Evolutionary conservation across 805 yeast genomes (phyloP), one percentile per base, ranked within the genome.

Genomic region (Monosporozyma servazzii): DNA sequence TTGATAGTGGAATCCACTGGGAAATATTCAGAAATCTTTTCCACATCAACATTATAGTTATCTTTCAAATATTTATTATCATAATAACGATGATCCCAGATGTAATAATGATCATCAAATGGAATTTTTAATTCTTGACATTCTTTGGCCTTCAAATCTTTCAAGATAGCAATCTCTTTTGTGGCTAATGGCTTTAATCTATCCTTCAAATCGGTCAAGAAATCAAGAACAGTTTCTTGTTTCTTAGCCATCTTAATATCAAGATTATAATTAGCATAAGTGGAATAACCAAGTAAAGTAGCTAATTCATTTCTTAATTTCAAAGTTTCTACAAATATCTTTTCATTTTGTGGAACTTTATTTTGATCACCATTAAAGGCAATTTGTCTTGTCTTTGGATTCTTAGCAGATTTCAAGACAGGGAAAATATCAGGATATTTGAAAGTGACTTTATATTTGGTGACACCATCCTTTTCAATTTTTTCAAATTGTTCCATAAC

Each of bases 221-320:
- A 88, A 36, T 67, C 62, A 58, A 76, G 62, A 20, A 86, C 96
- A 23, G 71, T 77, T 45, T 74, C 72, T 42, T 83, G 79, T 27
- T 71, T 74, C 61, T 87, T 84, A 42, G 95, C 95, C 90, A 88
- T 84, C 64, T 88, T 77, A 50, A 81, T 84, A 55, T 87, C 91
- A 56, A 88, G 73, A 33, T 81, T 77, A 62, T 77, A 86, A 50
- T 82, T 84, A 1, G 93, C 81, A 66, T 77, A 88, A 51, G 78
- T 79, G 8, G 75, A 66, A 67, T 84, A 88, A 20, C 89, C 93
- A 60, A 87, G 71, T 7, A 77, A 53, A 44, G 75, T 62, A 1
- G 95, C 88, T 51, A 83, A 68, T 58, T 82, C 69, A 33, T 76
- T 77, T 62, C 96, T 77, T 49, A 82, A 59, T 56, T 74, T 70